Base-by-base conservation (phyloP, 495 filamentous ascomycete genomes). In the Aspergillus carlsbadensis region DNA sequence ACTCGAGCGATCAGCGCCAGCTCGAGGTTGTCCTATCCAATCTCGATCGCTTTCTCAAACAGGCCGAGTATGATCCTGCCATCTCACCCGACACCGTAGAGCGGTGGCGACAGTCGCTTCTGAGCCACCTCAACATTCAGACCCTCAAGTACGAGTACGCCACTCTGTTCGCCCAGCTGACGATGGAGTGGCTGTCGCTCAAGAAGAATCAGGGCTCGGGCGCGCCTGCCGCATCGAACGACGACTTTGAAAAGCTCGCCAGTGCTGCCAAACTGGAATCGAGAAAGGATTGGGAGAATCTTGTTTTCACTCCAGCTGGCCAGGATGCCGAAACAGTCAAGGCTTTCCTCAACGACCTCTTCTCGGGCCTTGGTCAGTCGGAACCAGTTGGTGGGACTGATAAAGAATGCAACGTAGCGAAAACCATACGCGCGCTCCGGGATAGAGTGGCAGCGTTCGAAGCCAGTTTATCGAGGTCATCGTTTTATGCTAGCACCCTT, bases 61-160 rank as follows among this genome's bases (percentile, higher is more conserved):
- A 60, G n/a, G 57, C 57, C 4, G 18, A 55, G 14, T 55, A 60
- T 33, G 57, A 60, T 36, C 57, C 57, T 2, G 40, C 57, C 0
- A 60, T 60, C 15, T 60, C 57, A 1, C 7, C 29, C 17, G 18
- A 41, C 18, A 60, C 46, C 6, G n/a, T 60, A 21, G 51, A 48
- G 11, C 57, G 52, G 1, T 60, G 57, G 57, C 43, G 42, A 1
- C 36, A 26, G 24, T 55, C 51, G 8, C 29, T 60, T 18, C 29
- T 60, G 4, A 21, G 33, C 3, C 21, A 55, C 33, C 57, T 60
- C 8, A 44, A 60, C 11, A 21, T 49, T 18, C 57, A 60, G 39
- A 60, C 57, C 1, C 36, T 60, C 20, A 60, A 60, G 18, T 60
- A 55, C 18, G 57, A 60, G 40, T 60, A 55, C 22, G 57, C 57